phyloP scores from a whole-genome alignment of 495 filamentous ascomycete species.

The Cercophora newfieldiana region DNA sequence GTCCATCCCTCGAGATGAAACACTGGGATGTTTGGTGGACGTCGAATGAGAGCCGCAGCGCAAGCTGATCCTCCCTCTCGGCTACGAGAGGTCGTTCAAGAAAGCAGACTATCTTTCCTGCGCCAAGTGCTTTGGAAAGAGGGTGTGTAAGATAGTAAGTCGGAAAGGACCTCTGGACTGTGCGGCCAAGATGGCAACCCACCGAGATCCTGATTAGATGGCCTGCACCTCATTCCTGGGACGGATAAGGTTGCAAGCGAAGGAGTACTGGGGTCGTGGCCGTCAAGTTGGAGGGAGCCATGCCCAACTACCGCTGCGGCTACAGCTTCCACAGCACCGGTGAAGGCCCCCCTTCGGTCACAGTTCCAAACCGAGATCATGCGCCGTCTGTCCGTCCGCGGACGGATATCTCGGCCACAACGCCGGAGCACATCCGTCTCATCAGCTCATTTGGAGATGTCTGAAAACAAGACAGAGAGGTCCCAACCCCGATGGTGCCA shows the following conservation, averaged over 20 bases:
- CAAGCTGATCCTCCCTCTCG: background rate
- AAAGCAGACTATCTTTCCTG: background rate
- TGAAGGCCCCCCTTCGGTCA: background rate
- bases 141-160: constrained; percentile 8
- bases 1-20: constrained; percentile 5
- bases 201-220: background rate
- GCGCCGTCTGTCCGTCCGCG: background rate
- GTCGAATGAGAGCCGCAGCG: constrained; percentile 9
- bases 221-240: background rate
- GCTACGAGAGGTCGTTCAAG: background rate
- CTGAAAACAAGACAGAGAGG: background rate
- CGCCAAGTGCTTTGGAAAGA: background rate
- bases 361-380: background rate
- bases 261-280: background rate
- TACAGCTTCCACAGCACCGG: background rate
- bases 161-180: background rate
- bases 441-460: background rate
- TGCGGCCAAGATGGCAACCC: background rate
- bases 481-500: background rate
- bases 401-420: background rate
- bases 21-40: background rate
- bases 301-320: background rate
- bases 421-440: background rate
- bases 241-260: constrained; percentile 3
- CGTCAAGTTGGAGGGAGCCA: background rate